Conservation (phyloP, 148 eudicot species). For the Heliosperma pusillum region DNA sequence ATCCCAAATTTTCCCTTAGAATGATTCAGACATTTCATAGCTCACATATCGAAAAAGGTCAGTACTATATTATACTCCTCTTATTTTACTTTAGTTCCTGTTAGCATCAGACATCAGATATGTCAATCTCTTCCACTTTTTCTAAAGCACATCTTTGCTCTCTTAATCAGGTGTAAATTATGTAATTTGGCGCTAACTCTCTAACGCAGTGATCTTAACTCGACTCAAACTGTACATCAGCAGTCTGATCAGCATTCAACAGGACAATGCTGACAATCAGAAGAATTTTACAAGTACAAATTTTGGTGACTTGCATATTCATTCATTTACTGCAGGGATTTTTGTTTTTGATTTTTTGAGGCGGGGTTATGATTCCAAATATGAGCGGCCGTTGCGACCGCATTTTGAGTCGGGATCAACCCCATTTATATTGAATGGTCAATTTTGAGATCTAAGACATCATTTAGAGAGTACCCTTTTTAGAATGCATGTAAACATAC, state of each 20-base stretch:
- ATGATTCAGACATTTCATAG: constrained; percentile 55
- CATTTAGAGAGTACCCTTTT: constrained; percentile 12
- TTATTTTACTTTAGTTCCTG: constrained; percentile 12
- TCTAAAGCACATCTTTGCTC: constrained; percentile 12
- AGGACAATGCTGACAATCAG: not conserved
- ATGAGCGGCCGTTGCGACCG: not conserved
- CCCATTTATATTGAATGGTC: not conserved
- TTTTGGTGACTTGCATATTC: constrained; percentile 19
- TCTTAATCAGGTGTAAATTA: constrained; percentile 50
- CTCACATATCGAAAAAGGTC: constrained; percentile 57
- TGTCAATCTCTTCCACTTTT: constrained; percentile 1
- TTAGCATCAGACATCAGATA: constrained; percentile 10
- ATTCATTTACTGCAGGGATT: no score
- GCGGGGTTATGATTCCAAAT: no score
- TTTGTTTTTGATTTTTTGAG: not conserved
- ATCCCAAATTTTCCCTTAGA: constrained; percentile 33
- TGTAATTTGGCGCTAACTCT: constrained; percentile 26
- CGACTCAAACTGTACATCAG: constrained; percentile 27
- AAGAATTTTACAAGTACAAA: not conserved
- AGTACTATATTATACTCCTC: constrained; percentile 25
- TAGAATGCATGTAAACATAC: not conserved
- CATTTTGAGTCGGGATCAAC: no score
- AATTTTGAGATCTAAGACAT: not conserved
- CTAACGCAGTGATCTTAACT: constrained; percentile 21
- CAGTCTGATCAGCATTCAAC: no score